Base-by-base conservation (phyloP, 441 rosid genomes). In the Mallotus repandus region DNA sequence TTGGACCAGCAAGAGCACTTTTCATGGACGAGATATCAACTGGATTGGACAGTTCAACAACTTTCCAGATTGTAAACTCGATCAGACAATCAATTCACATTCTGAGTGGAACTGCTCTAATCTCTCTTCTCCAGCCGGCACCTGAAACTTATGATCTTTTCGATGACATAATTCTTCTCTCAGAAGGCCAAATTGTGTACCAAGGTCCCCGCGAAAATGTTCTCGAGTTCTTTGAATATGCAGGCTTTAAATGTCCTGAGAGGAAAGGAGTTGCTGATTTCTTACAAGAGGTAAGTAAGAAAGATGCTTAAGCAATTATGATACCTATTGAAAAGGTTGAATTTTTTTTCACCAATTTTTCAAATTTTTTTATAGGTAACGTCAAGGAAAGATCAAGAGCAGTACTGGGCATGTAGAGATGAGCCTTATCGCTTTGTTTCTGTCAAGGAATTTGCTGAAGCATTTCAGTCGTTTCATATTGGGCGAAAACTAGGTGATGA, bases 91-190 rank as follows among this genome's bases (percentile, higher is more conserved):
- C 86, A 22, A 68, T 87, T 43, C 93, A 90, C 70, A 88, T 86
- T 63, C 86, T 88, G 63, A 76, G 77, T 48, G 89, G 89, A 63
- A 88, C 96, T 65, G 91, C 90, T 9, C 57, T 87, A 4, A 85
- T 90, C 76, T 87, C 96, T 29, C 96, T 90, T 62, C 90, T 90
- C 32, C 96, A 90, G 75, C 96, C 91, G 9, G 84, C 93, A 4
- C 96, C 93, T 0, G 96, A 90, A 78, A 90, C 93, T 2, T 90
- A 77, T 41, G 89, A 87, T 4, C 83, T 88, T n/a, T 90, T 90
- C 46, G 96, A 90, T 73, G 96, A 88, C 67, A 73, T 90, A 46
- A 84, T 90, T 74, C 87, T 90, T 58, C 80, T 87, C 22, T 87
- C 92, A 0, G 91, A 90, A 59, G 96, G 93, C 43, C 82, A 78